Evolutionary conservation across 352 stramenopile species (phyloP), one percentile per base, ranked within the genome.

Genomic region (Bremia lactucae): DNA sequence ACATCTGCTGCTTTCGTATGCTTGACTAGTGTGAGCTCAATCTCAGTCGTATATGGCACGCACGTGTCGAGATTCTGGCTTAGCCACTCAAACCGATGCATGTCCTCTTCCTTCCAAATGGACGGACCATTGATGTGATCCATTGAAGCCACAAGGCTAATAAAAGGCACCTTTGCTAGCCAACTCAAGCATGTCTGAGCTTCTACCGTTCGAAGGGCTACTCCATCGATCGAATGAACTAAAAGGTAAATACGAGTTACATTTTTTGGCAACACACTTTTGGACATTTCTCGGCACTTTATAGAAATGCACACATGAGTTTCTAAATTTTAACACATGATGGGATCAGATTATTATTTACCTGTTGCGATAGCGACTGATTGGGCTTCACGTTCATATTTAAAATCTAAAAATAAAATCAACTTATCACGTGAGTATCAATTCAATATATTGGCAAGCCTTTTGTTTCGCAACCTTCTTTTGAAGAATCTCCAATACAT

Each of bases 91-190:
- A 77, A 79, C 6, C 70, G 70, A 36, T 69, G 35, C 19, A 52
- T 53, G 24, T 77, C 70, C 4, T 68, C 59, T 36, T 83, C 66
- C 42, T 69, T 63, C 70, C 70, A 83, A 39, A 79, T 60, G 7
- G 64, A 63, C 5, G 55, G 49, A 6, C 57, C 65, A 36, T 83
- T 79, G 15, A 79, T 60, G 24, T 83, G 70, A 28, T 83, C 70
- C 34, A 79, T 63, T 10, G 62, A 70, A 24, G 66, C 70, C 16
- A 77, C 31, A 11, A 83, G 4, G n/a, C 60, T 38, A 25, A 83
- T 71, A 8, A 58, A 64, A 21, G 55, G 48, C 0, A 62, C 49
- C 19, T 59, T 60, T 7, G 66, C 62, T 7, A 83, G 54, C 51
- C 65, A 69, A 28, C 70, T 79, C 33, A 78, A 58, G 21, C 57